Base-by-base conservation (phyloP, 495 filamentous ascomycete genomes). In the Thermothielavioides terrestris region DNA sequence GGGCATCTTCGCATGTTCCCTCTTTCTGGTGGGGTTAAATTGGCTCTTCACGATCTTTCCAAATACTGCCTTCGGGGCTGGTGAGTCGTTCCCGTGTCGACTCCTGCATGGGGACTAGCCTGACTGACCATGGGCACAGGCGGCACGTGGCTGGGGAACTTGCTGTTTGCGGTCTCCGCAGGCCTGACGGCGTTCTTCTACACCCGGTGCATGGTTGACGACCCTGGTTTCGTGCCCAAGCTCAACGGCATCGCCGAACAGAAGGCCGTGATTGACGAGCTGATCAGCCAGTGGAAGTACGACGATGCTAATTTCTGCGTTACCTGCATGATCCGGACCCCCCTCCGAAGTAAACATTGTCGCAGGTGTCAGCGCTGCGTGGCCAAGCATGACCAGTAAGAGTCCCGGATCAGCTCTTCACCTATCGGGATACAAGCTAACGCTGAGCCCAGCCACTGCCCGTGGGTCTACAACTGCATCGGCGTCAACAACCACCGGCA, bases 391-490 rank as follows among this genome's bases (percentile, higher is more conserved):
- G 92, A 98, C 62, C 92, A 98, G 91, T 95, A 69, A 73, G 89
- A 64, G 27, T 40, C 32, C 18, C 27, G n/a, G 9, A 5, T 20
- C 23, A 11, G 20, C 43, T 37, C 27, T 14, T 4, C 25, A 7
- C n/a, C 45, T 17, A 21, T 8, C 10, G 4, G 5, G n/a, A n/a
- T 22, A 41, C 14, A 26, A 50, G 52, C 73, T 83, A 63, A 86
- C 64, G 8, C 34, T 36, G 12, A n/a, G n/a, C n/a, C 25, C 49
- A 97, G 91, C 59, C 92, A 98, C 63, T 98, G 92, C 59, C 92
- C 92, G 0, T 98, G 92, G 92, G 88, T 96, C 31, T 83, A 92
- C 66, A 96, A 95, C 68, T 98, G 92, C 61, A 79, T 98, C 32
- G 92, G 86, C 35, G 76, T 90, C 32, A 96, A 95, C 61, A 98